Base-by-base conservation (phyloP, 352 stramenopile genomes). In the Phytophthora cajani region DNA sequence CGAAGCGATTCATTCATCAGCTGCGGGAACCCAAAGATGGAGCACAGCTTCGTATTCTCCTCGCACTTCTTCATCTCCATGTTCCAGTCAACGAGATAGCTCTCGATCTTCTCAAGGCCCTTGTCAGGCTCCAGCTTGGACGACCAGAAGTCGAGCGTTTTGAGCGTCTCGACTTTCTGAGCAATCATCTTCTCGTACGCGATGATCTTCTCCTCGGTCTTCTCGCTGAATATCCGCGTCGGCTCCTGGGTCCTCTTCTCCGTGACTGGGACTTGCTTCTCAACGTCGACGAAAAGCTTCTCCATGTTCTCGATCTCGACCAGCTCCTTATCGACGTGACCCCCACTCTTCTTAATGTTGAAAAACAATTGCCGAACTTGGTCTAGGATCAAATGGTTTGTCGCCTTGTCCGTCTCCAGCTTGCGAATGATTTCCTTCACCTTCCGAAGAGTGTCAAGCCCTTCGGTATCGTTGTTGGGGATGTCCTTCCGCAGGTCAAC, bases 21-120 rank as follows among this genome's bases (percentile, higher is more conserved):
- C 49, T 98, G 92, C 9, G 96, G 92, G 62, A 98, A 98, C 2
- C 97, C 95, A 75, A 99, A 99, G 33, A 98, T 96, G 16, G 79
- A 80, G 73, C 94, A 98, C 21, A 99, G 58, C 53, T 97, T 86
- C 5, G 83, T 89, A 68, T 98, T 98, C 60, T 97, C 90, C 36
- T 97, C 93, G 47, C 97, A 89, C 50, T 92, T 91, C 51, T 93
- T 91, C 80, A 91, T 94, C 67, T 99, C 95, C 57, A 90, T 91
- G 7, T 94, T 90, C 79, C 87, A 96, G 52, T 93, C 85, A 1
- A 90, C 75, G 5, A 94, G 70, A 46, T 94, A 94, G 25, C 68
- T 88, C 36, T 92, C 89, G 46, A 97, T 94, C 64, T 94, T 93
- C 62, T 97, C 87, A 2, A 94, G 61, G 2, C 79, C 89, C 58